phyloP scores from a whole-genome alignment of 2,329 filamentous ascomycete species.

The Fusarium marasasianum region DNA sequence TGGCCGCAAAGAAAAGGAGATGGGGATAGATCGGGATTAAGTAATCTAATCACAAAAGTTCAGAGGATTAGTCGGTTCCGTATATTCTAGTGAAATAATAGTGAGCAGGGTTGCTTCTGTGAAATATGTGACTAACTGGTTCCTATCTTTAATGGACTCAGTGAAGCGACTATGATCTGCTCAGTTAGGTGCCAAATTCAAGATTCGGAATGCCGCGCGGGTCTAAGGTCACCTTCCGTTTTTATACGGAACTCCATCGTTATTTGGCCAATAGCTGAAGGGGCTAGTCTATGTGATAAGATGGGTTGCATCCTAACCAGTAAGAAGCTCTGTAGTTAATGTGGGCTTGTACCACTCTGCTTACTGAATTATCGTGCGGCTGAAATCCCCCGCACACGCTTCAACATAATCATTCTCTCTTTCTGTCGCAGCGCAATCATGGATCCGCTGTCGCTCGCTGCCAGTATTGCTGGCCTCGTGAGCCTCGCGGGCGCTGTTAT shows the following conservation, averaged over 20 bases:
- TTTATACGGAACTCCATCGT: neutral
- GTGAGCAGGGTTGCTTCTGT: too few species aligned
- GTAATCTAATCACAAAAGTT: too few species aligned
- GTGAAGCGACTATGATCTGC: too few species aligned
- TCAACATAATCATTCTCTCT: neutral
- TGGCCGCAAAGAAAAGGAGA: too few species aligned
- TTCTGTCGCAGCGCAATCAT: neutral
- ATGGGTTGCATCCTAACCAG: fast-evolving
- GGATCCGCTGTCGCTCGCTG: neutral
- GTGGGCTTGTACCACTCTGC: neutral
- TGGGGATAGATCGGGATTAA: too few species aligned
- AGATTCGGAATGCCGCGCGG: too few species aligned
- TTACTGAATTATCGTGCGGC: neutral
- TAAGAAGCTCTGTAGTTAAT: neutral
- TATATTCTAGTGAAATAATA: too few species aligned
- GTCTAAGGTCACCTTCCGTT: neutral
- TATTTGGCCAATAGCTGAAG: fast-evolving
- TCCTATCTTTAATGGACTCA: too few species aligned
- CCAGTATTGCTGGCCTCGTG: neutral
- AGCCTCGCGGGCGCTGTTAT: neutral
- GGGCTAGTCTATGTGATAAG: neutral
- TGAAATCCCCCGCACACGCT: neutral
- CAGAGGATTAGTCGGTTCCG: too few species aligned
- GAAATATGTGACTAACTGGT: too few species aligned
- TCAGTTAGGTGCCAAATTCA: too few species aligned